Evolutionary conservation across 441 rosid genomes (phyloP), one percentile per base, ranked within the genome.

Genomic region (Gossypium gossypioides): DNA sequence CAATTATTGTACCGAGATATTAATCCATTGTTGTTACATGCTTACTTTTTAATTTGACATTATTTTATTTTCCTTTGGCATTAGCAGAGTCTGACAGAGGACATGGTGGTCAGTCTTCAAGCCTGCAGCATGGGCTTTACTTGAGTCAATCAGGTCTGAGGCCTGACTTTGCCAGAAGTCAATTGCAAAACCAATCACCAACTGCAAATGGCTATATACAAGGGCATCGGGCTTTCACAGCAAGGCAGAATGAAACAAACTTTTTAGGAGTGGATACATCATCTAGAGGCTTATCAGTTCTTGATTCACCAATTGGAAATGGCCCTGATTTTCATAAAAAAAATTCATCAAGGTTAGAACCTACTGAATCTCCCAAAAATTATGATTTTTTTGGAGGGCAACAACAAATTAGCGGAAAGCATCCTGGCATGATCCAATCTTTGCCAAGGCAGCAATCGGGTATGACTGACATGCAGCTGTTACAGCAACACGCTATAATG

Each of bases 391-490:
- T 85, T 76, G 89, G 91, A 72, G 86, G 79, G 72, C 92, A 84
- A 74, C 93, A 88, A 34, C 95, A 85, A 72, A 37, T 83, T 77
- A 83, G 76, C 65, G 74, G 74, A 78, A 92, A 86, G 77, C 83
- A 81, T 72, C 81, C 89, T 76, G 84, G 85, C 71, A 79, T 86
- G 84, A 64, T 86, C 77, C 96, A 84, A 68, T 72, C 88, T 52
- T 78, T 84, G 51, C 87, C 88, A 22, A 86, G 87, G 82, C 95
- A 86, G 81, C 89, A 84, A 76, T 76, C 88, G 51, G 93, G 91
- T 55, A 70, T 80, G 70, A 79, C 69, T 83, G 98, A 93, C 69
- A 78, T 88, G 91, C 95, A 86, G 79, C 77, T 90, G 5, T 68
- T 90, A 25, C 97, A 90, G 75, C 88, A 91, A 68, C 90, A 91